Evolutionary conservation across 2,329 filamentous ascomycete genomes (phyloP).

Genomic region (Samsoniella hepiali): DNA sequence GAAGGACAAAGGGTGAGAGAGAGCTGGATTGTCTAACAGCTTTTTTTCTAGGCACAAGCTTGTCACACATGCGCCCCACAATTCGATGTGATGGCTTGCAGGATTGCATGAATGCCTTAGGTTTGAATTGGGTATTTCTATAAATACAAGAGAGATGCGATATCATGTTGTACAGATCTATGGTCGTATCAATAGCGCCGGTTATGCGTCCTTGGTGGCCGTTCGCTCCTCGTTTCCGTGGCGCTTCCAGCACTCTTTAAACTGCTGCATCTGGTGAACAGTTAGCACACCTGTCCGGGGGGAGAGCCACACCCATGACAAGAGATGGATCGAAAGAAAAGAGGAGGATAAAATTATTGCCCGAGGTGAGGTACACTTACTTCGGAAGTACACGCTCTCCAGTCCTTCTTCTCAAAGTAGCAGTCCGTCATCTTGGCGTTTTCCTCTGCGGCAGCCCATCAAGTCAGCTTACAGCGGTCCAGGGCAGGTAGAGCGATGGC

Average conservation of each 20-base stretch:
- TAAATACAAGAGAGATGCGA: background rate
- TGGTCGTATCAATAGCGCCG: background rate
- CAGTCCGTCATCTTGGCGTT: constrained; percentile 91
- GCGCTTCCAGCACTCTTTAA: constrained; percentile 86
- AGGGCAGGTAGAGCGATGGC: background rate
- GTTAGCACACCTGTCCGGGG: background rate
- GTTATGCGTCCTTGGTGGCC: constrained; percentile 62
- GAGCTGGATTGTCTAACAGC: background rate
- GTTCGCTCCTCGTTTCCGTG: constrained; percentile 86
- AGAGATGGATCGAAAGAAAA: background rate
- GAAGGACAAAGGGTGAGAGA: background rate
- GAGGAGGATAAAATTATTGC: background rate
- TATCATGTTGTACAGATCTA: background rate
- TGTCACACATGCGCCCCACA: background rate
- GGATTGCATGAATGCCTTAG: background rate
- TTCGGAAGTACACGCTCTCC: constrained; percentile 83
- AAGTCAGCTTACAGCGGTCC: constrained; percentile 12
- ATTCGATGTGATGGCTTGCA: background rate
- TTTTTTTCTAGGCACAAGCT: background rate
- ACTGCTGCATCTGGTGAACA: constrained; percentile 72
- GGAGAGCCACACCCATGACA: no score
- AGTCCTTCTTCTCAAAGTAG: constrained; percentile 94
- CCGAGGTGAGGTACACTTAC: constrained; percentile 50
- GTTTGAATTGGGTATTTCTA: constrained; percentile 3
- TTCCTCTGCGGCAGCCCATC: constrained; percentile 58